Evolutionary conservation across 441 rosid genomes (phyloP), one percentile per base, ranked within the genome.

Genomic region (Pelargonium australe): DNA sequence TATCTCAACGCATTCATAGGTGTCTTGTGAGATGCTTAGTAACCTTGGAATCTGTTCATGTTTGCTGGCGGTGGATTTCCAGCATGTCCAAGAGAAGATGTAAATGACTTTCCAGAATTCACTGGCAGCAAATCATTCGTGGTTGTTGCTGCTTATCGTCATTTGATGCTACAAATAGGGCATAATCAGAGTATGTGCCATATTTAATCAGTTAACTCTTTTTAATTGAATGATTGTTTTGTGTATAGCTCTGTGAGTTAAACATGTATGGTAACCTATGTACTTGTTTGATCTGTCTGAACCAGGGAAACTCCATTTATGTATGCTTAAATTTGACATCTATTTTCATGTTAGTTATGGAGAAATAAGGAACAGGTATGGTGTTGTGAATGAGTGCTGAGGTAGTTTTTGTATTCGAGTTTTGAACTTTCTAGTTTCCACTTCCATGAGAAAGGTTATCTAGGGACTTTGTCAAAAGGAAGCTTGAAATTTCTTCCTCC

Each of bases 1-100:
- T 89, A 73, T 86, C 96, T 65, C 86, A 81, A 79, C 97, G 88
- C 70, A 84, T 95, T 68, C 85, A 92, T 78, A 85, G 97, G 82
- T 90, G 99, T 31, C 92, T 89, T 73, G 87, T 82, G 61, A 90
- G 99, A 90, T 95, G 99, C 97, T 90, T 75, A 79, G 84, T 58
- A 58, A 67, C 65, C 60, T 69, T 67, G 40, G 44, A 67, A 6
- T 73, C 16, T 64, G 67, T 70, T 63, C 66, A 71, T n/a, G 44
- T 72, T 55, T 71, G 58, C 62, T 70, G 71, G 55, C 7, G 70
- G 60, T 12, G 41, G 69, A 34, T 75, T 70, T 65, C 87, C 90
- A 98, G 98, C 90, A 89, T 76, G 89, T 95, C 72, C 85, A 84
- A 78, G 88, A 89, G 79, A 76, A 70, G 69, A 82, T 90, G 89